Evolutionary conservation across 148 eudicot species (phyloP), one percentile per base, ranked within the genome.

Genomic region (Vaccinium corymbosum): DNA sequence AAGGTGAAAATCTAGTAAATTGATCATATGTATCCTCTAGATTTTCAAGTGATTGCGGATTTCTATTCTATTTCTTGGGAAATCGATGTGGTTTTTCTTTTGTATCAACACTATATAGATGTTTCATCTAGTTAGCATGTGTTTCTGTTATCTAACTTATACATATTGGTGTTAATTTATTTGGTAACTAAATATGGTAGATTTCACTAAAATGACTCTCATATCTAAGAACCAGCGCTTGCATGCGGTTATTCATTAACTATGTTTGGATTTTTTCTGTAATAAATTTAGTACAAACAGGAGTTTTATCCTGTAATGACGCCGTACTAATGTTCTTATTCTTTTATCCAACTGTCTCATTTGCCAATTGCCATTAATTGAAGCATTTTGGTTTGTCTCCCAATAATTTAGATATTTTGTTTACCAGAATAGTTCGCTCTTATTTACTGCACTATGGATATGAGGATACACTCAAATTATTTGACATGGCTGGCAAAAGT

Each of bases 381-480:
- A 19, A 64, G 17, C 48, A 61, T 12, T 61, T 59, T 50, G 27
- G 19, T 32, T 29, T 50, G 1, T 35, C n/a, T 52, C 29, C 9
- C 52, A 81, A 38, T 82, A 51, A 82, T 12, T n/a, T 72, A 53
- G 6, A 64, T 38, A 25, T 59, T 88, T 38, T 86, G 86, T 61
- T 86, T 85, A 80, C 79, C 95, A 97, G 99, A 80, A 83, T 97
- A 76, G 95, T 97, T 64, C 94, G 95, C 42, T 90, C 97, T 64
- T 97, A 97, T 88, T 90, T 97, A 84, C 93, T 92, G 57, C 98
- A 97, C 83, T 94, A 97, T 90, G 99, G 99, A 61, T 97, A 92
- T 82, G 97, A 92, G 85, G 99, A 93, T 77, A 94, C 99, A 22
- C 92, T 97, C 70, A 80, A 90, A 76, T 86, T 90, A 51, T 89